These are phyloP conservation scores for Spergularia marina DNA, from an alignment of 148 eudicot species.

Conservation along the genomic window DNA sequence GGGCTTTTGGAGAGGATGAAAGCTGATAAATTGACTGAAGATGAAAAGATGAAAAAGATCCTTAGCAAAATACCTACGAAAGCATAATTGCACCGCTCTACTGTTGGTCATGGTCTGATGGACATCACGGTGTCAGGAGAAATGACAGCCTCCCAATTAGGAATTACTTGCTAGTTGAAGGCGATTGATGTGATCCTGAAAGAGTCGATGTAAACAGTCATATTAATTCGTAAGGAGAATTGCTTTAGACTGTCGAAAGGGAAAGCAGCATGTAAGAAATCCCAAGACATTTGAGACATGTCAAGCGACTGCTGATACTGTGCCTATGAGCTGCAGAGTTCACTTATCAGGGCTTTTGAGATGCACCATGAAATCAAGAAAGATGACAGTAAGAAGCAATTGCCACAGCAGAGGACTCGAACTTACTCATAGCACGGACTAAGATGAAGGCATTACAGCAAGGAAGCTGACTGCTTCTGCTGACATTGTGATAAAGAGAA, in stretches of 20 bases:
- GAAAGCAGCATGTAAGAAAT: background rate
- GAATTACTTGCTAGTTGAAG: too few species aligned
- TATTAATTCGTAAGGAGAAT: too few species aligned
- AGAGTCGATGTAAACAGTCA: too few species aligned
- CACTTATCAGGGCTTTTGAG: background rate
- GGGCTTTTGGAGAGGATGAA: conserved; percentile 49
- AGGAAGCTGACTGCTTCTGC: background rate
- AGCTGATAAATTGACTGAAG: conserved; percentile 43
- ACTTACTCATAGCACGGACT: too few species aligned
- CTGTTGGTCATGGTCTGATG: too few species aligned
- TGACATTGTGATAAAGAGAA: background rate
- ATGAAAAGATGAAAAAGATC: conserved; percentile 49
- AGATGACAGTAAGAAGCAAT: background rate
- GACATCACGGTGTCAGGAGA: too few species aligned
- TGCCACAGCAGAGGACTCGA: background rate
- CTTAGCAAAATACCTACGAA: conserved; percentile 27
- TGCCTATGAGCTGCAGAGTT: conserved; percentile 1
- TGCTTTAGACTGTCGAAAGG: too few species aligned
- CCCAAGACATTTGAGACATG: background rate
- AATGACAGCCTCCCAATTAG: too few species aligned
- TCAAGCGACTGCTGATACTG: background rate
- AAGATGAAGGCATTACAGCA: background rate
- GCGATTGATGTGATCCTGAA: too few species aligned
- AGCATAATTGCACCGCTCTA: background rate
- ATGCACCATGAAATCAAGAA: background rate